A percentile compares a stretch with the other conserved stretches of the same genome.
Evolutionary conservation across 257 asterid species (phyloP).

Genomic region (Fraxinus anomala): DNA sequence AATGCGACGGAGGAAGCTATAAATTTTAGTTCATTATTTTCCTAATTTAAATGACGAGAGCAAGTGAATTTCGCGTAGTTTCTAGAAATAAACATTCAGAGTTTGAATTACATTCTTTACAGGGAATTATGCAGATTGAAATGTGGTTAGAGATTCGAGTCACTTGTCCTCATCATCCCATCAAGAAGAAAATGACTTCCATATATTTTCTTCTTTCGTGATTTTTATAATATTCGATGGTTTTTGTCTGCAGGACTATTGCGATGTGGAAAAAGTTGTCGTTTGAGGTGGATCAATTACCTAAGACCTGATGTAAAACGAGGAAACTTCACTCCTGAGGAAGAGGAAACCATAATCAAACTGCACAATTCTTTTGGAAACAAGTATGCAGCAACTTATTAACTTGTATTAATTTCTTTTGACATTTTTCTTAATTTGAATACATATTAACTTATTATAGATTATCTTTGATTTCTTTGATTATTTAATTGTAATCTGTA

Average conservation of each 20-base stretch:
- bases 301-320: conserved; percentile 78
- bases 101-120: not conserved
- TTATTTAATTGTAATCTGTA: not conserved
- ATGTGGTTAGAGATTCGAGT: conserved; percentile 3
- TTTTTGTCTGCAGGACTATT: conserved; percentile 44
- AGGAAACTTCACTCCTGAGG: conserved; percentile 65
- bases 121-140: not conserved
- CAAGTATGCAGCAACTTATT: conserved; percentile 36
- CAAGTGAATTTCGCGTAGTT: not conserved
- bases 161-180: conserved; percentile 21
- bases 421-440: not conserved
- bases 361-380: conserved; percentile 64
- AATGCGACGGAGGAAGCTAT: not conserved
- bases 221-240: not conserved
- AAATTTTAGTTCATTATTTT: not conserved
- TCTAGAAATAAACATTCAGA: not conserved
- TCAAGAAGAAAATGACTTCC: not conserved
- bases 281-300: conserved; percentile 84
- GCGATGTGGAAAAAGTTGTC: conserved; percentile 82
- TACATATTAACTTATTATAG: not conserved
- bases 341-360: conserved; percentile 59
- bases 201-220: not conserved
- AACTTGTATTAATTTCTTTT: not conserved
- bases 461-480: not conserved
- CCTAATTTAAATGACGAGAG: not conserved